Evolutionary conservation across 1,284 basidiomycete genomes (phyloP).

Genomic region (Phellopilus nigrolimitatus): DNA sequence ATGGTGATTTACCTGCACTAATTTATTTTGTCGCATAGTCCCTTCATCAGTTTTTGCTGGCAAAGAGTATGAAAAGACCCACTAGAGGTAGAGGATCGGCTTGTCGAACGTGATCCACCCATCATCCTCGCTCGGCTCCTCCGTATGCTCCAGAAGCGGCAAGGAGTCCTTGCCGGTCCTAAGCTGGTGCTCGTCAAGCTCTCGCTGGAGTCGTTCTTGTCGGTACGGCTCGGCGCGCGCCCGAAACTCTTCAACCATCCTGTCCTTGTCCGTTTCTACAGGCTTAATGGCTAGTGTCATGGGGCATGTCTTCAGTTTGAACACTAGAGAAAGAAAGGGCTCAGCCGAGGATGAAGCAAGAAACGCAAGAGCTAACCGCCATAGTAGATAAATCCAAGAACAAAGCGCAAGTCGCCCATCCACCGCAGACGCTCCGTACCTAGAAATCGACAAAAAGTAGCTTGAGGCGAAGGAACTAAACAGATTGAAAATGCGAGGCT

Average conservation of each 20-base stretch:
- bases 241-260: slow-evolving; percentile 45
- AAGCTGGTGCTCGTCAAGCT: slow-evolving; percentile 14
- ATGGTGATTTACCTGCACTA: slow-evolving; percentile 43
- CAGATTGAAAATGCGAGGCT: slow-evolving; percentile 6
- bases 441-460: slow-evolving; percentile 23
- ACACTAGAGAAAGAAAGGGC: slow-evolving; percentile 39
- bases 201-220: background rate
- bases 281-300: slow-evolving; percentile 71
- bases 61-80: too few relatives aligned
- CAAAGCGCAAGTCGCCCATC: slow-evolving; percentile 91
- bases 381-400: slow-evolving; percentile 76
- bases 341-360: slow-evolving; percentile 7
- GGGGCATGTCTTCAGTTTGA: slow-evolving; percentile 63
- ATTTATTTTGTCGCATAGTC: background rate
- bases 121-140: slow-evolving; percentile 30
- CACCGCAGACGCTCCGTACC: slow-evolving; percentile 86
- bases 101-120: slow-evolving; percentile 71
- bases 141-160: slow-evolving; percentile 38
- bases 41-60: too few relatives aligned
- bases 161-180: slow-evolving; percentile 27
- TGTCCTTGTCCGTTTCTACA: slow-evolving; percentile 65
- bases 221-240: slow-evolving; percentile 5
- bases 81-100: slow-evolving; percentile 68
- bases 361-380: slow-evolving; percentile 44
- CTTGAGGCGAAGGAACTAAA: background rate